Evolutionary conservation across 352 stramenopile genomes (phyloP).

Genomic region (Globisporangium recalcitrans): DNA sequence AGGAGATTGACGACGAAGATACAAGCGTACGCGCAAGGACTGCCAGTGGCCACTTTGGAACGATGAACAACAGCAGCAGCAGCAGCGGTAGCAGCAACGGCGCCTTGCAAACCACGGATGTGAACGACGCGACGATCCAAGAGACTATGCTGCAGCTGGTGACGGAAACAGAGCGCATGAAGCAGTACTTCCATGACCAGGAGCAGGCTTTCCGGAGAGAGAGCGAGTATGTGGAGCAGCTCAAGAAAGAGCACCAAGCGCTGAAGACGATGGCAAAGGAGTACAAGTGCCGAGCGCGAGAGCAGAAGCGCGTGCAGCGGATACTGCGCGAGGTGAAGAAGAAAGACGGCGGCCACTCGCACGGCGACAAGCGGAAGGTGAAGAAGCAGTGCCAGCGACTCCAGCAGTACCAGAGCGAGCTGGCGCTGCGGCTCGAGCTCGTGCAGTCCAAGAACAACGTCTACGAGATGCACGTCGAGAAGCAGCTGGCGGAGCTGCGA

Average conservation of each 20-base stretch:
- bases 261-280: slow-evolving; percentile 36
- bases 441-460: slow-evolving; percentile 53
- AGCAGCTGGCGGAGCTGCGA: slow-evolving; percentile 42
- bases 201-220: slow-evolving; percentile 29
- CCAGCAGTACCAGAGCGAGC: slow-evolving; percentile 35
- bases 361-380: slow-evolving; percentile 13
- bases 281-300: slow-evolving; percentile 29
- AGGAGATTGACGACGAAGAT: slow-evolving; percentile 17
- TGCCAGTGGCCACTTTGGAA: neutral
- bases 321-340: slow-evolving; percentile 23
- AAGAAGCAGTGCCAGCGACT: slow-evolving; percentile 45
- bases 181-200: slow-evolving; percentile 27
- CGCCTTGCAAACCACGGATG: slow-evolving; percentile 2
- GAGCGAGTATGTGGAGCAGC: slow-evolving; percentile 21
- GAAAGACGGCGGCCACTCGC: slow-evolving; percentile 17
- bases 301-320: slow-evolving; percentile 28
- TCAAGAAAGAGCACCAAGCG: slow-evolving; percentile 33
- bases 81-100: neutral
- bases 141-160: slow-evolving; percentile 28
- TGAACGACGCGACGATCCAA: slow-evolving; percentile 24
- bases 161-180: slow-evolving; percentile 27
- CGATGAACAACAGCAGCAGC: neutral
- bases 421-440: slow-evolving; percentile 53
- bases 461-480: slow-evolving; percentile 50
- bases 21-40: too few relatives aligned